Evolutionary conservation across 2,329 filamentous ascomycete genomes (phyloP), one percentile per base, ranked within the genome.

Genomic region (Verticillium zaregamsianum): DNA sequence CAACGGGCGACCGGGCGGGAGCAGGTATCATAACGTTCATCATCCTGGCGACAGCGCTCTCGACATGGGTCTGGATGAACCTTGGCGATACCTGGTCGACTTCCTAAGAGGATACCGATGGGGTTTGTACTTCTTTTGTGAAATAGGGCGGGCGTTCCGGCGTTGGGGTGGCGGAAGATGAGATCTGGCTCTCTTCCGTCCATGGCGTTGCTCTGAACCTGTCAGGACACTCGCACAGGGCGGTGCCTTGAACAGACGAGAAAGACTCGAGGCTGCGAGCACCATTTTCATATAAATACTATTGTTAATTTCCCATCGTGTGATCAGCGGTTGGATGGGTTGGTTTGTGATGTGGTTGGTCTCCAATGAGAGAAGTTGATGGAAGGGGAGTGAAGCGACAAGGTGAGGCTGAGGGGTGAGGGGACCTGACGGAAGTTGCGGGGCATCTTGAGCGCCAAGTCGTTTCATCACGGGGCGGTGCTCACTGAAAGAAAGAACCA

Each of bases 11-110:
- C 63, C 76, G 71, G 66, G 81, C 80, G 0, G 81, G 81, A 11
- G 81, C 80, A 5, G 77, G 77, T 58, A 79, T 83, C 45, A 58
- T 82, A 20, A 83, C 81, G 6, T 72, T 77, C 25, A 59, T 82
- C n/a, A 65, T 83, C 9, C 67, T 82, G 1, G 75, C 73, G 7
- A 68, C 72, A 3, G 72, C 75, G 1, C 70, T 71, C 15, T 76
- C 76, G 28, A 72, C 79, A 35, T 81, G 82, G 64, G 75, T 74
- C 20, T 82, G 80, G 80, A 82, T 83, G 77, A 81, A 79, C 64
- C 65, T 77, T 28, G 78, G 77, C 2, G 69, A 55, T 20, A n/a
- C 28, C n/a, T 59, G 45, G 37, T 25, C 20, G 45, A 14, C 20
- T 5, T 45, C 20, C 12, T 14, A 20, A 52, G 45, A 25, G 45